These are phyloP conservation scores for Moringa oleifera DNA, from an alignment of 345 rosid species.

Conservation along the genomic window DNA sequence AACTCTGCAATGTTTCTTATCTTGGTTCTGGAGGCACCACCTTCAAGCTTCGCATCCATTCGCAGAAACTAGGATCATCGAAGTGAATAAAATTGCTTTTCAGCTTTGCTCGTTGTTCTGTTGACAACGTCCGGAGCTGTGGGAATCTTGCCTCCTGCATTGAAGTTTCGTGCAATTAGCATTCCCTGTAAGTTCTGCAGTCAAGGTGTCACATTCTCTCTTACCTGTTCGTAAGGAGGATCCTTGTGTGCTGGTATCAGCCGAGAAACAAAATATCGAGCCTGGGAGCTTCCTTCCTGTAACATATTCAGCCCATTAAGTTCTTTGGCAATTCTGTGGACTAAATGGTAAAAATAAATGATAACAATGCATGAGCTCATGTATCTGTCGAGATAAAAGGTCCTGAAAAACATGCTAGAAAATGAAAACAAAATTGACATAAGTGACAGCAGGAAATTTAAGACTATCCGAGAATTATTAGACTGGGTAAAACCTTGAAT, in stretches of 20 bases:
- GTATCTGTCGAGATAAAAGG: background rate
- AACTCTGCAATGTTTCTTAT: too few species aligned
- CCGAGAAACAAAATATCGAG: slow-evolving; percentile 86
- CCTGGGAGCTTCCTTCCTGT: slow-evolving; percentile 97
- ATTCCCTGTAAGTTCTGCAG: background rate
- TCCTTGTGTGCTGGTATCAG: slow-evolving; percentile 98
- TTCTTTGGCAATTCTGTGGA: too few species aligned
- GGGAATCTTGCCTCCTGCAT: slow-evolving; percentile 92
- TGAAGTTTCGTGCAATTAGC: slow-evolving; percentile 2
- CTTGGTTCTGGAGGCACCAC: slow-evolving; percentile 73
- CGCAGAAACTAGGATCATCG: slow-evolving; percentile 88
- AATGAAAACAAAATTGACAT: background rate
- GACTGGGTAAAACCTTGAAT: slow-evolving; percentile 64
- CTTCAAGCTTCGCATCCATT: slow-evolving; percentile 85
- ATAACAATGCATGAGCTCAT: background rate
- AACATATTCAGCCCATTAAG: slow-evolving; percentile 14
- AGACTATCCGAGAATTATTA: slow-evolving; percentile 3
- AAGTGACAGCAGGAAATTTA: background rate
- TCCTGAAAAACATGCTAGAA: too few species aligned
- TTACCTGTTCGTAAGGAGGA: slow-evolving; percentile 96
- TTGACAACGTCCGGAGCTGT: slow-evolving; percentile 60
- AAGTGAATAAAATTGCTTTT: slow-evolving; percentile 83
- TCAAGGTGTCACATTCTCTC: background rate
- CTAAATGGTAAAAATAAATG: too few species aligned
- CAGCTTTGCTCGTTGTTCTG: slow-evolving; percentile 61